Evolutionary conservation across 2,329 filamentous ascomycete species (phyloP).

Genomic region (Trichophyton rubrum): DNA sequence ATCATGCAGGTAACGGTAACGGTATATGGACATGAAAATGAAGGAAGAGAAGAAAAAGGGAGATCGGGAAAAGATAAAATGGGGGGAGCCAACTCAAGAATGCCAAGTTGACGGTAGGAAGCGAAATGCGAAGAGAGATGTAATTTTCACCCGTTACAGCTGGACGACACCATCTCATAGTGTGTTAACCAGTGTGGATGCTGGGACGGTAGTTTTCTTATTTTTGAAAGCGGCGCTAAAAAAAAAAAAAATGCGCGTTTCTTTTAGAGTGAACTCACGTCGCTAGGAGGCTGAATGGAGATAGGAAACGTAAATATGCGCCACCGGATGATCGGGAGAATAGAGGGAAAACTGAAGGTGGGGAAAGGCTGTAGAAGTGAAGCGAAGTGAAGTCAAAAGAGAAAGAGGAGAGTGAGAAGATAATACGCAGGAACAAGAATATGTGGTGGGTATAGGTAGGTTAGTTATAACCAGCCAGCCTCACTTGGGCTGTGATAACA

Average conservation of each 20-base stretch:
- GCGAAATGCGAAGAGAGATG: neutral
- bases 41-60: neutral
- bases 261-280: neutral
- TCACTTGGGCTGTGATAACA: slow-evolving; percentile 26
- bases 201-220: neutral
- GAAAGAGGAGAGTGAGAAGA: neutral
- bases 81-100: neutral
- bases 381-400: neutral
- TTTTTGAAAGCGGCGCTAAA: neutral
- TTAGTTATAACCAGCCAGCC: neutral
- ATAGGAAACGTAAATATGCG: neutral
- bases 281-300: neutral
- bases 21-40: neutral
- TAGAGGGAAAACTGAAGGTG: neutral
- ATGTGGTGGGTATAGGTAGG: neutral
- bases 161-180: neutral
- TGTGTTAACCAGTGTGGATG: neutral
- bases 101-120: neutral
- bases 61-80: neutral
- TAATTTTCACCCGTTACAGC: neutral
- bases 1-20: neutral
- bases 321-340: neutral
- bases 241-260: neutral
- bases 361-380: neutral
- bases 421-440: neutral